Evolutionary conservation across 2,329 filamentous ascomycete species (phyloP), one percentile per base, ranked within the genome.

Genomic region (Clonostachys byssicola): DNA sequence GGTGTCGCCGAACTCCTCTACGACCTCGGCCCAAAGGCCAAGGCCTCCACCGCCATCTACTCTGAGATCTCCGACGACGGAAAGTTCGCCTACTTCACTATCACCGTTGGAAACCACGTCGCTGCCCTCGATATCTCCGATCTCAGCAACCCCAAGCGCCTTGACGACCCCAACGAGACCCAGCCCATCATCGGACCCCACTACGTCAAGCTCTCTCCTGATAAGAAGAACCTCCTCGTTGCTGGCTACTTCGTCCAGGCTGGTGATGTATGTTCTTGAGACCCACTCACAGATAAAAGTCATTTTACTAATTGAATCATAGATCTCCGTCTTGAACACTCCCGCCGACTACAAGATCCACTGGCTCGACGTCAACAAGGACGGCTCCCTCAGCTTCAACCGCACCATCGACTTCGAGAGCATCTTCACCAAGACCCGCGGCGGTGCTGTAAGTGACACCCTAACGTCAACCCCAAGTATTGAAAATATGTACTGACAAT

Each of bases 171-270:
- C 0, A 60, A 81, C 47, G 75, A 78, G 60, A 61, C 68, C 33
- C 81, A 85, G 60, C 78, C 78, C 17, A 80, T 77, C 49, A 70
- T 83, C 45, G 79, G 80, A 1, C 80, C 80, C 0, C 81, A 85
- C 66, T 85, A 83, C 54, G 66, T 85, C 65, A 85, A 84, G 68
- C 70, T 85, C 49, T 77, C 77, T 5, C 80, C 81, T 0, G 81
- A 84, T 52, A 79, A 83, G 69, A 81, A 81, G 70, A 78, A 84
- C 58, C 61, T 85, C 14, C 68, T 84, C 3, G 79, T 84, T 13
- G 82, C 77, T n/a, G 81, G 82, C 45, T 85, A 85, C 66, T 85
- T 85, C 56, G 78, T 85, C 4, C 80, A 85, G 63, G 78, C 73
- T 10, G 80, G 80, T 23, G 75, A 79, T 50, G 64, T 66, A 56